Evolutionary conservation across 106 monocot species (phyloP).

Genomic region (Dendrobium officinale): DNA sequence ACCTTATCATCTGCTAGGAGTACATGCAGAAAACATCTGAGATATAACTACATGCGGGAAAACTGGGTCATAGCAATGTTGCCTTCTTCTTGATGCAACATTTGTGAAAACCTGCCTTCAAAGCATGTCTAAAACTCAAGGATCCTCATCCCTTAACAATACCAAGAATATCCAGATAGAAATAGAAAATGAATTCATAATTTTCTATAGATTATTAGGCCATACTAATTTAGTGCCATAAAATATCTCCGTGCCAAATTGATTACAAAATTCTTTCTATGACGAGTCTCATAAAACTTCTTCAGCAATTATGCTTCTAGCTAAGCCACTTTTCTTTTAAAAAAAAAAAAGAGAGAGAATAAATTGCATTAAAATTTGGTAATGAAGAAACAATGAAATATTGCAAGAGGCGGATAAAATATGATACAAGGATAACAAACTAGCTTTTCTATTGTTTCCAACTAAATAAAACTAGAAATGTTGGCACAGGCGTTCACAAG

Average conservation of each 20-base stretch:
- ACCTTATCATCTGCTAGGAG: no score
- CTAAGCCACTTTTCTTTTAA: neutral
- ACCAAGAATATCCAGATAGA: no score
- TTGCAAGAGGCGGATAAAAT: neutral
- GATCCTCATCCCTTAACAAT: no score
- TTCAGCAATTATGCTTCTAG: neutral
- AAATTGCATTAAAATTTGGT: neutral
- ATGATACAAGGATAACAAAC: neutral
- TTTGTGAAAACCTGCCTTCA: no score
- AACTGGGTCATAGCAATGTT: no score
- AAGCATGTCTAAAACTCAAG: no score
- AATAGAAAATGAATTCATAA: no score
- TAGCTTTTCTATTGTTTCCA: neutral
- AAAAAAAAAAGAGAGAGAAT: neutral
- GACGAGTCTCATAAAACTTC: neutral
- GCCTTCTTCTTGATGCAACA: no score
- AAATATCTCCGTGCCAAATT: neutral
- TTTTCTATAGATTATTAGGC: no score
- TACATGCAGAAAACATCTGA: no score
- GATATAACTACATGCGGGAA: no score
- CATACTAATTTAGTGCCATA: neutral
- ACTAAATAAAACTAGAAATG: neutral
- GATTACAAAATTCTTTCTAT: neutral
- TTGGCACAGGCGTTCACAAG: conserved; percentile 1
- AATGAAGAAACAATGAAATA: neutral